phyloP scores from a whole-genome alignment of 768 basidiomycete genomes.

The Tubosaeta brunneosetosa region DNA sequence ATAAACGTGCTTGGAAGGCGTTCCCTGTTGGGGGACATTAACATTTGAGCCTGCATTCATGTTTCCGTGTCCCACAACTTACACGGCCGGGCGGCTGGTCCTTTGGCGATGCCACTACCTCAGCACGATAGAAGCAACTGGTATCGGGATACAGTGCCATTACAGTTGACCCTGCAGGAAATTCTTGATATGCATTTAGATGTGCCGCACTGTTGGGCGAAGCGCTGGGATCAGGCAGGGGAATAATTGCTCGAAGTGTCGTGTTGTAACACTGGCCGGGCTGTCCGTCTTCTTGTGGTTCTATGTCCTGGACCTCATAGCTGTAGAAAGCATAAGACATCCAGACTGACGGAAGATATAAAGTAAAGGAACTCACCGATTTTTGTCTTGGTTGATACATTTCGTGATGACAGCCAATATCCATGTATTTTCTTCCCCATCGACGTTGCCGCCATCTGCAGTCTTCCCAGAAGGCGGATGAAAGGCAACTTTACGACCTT shows the following conservation, averaged over 20 bases:
- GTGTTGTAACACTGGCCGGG: constrained; percentile 69
- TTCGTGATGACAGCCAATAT: constrained; percentile 74
- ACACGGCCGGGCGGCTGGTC: constrained; percentile 38
- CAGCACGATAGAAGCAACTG: constrained; percentile 85
- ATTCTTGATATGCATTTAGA: constrained; percentile 66
- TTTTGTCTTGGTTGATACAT: constrained; percentile 68
- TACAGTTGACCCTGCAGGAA: constrained; percentile 65
- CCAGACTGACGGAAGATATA: neutral
- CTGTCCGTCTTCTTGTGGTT: constrained; percentile 77
- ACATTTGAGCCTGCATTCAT: constrained; percentile 7
- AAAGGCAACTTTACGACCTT: constrained; percentile 78
- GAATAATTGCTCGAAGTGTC: constrained; percentile 66
- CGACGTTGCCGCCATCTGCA: constrained; percentile 45
- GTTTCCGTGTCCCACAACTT: constrained; percentile 14
- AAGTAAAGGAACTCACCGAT: constrained; percentile 40
- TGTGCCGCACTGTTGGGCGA: constrained; percentile 55
- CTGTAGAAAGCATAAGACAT: constrained; percentile 32
- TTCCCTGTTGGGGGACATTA: constrained; percentile 13
- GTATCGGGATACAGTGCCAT: constrained; percentile 91
- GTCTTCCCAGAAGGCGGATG: constrained; percentile 61
- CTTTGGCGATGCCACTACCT: constrained; percentile 67
- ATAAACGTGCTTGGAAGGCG: constrained; percentile 54
- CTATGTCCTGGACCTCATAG: constrained; percentile 83
- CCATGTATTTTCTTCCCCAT: constrained; percentile 54
- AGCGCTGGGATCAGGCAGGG: constrained; percentile 70